phyloP scores from a whole-genome alignment of 495 filamentous ascomycete species.

The Neurospora sp. region DNA sequence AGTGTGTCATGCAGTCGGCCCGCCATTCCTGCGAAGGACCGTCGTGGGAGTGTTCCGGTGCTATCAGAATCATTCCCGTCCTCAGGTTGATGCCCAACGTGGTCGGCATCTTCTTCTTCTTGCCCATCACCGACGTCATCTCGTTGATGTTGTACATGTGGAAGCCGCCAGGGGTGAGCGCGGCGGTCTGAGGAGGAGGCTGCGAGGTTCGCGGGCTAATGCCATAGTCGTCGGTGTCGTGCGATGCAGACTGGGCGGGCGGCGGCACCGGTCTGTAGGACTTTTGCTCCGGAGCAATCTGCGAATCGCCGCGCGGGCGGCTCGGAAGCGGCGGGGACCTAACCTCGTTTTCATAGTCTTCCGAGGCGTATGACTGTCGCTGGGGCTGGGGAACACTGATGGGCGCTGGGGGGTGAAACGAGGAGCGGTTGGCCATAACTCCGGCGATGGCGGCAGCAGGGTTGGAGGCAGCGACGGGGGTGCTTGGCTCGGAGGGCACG shows the following conservation, averaged over 20 bases:
- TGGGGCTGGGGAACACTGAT: constrained; percentile 10
- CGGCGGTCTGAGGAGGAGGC: constrained; percentile 13
- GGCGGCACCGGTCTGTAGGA: constrained; percentile 32
- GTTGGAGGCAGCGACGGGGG: constrained; percentile 36
- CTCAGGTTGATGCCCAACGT: constrained; percentile 81
- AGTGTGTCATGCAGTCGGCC: constrained; percentile 84
- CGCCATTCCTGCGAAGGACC: constrained; percentile 85
- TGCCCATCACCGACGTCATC: constrained; percentile 87
- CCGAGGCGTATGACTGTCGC: constrained; percentile 12
- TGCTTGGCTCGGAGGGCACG: constrained; percentile 18
- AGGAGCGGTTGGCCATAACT: constrained; percentile 48
- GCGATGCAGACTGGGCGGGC: constrained; percentile 5
- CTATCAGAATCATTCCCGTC: constrained; percentile 81
- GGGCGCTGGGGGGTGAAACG: constrained; percentile 13
- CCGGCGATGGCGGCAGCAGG: constrained; percentile 63
- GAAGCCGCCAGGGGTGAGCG: constrained; percentile 63
- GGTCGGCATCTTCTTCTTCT: constrained; percentile 95
- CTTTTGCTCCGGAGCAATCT: constrained; percentile 39
- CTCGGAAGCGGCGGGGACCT: constrained; percentile 49
- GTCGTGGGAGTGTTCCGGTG: constrained; percentile 70
- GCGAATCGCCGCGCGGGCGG: constrained; percentile 54
- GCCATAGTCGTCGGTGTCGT: constrained; percentile 14
- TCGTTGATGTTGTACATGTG: constrained; percentile 95
- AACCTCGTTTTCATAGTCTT: constrained; percentile 23
- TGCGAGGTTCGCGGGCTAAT: constrained; percentile 10